Evolutionary conservation across 768 basidiomycete species (phyloP).

Genomic region (Epithele typhae): DNA sequence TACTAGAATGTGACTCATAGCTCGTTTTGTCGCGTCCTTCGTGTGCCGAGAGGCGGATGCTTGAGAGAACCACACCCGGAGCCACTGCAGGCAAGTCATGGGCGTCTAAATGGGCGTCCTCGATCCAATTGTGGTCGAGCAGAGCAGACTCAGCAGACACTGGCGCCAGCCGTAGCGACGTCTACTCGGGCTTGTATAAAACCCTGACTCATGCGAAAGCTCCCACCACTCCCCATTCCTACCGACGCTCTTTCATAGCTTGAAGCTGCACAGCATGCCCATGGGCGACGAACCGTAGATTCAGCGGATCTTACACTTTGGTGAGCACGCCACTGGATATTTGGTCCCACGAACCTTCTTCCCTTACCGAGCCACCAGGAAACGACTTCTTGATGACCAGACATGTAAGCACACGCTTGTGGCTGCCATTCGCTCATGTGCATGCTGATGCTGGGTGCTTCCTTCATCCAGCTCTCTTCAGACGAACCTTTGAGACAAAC

Average conservation of each 20-base stretch:
- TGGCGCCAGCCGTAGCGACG: no score
- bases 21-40: no score
- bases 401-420: conserved; percentile 19
- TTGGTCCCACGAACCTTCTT: no score
- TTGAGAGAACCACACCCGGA: no score
- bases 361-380: conserved; percentile 19
- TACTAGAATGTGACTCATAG: no score
- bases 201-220: conserved; percentile 7
- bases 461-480: conserved; percentile 26
- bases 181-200: no score
- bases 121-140: no score
- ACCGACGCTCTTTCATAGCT: not conserved
- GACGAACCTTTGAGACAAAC: conserved; percentile 28
- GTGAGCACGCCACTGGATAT: conserved; percentile 9
- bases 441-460: conserved; percentile 1
- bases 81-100: no score
- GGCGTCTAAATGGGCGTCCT: no score
- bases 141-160: no score
- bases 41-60: no score
- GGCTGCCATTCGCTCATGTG: not conserved
- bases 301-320: conserved; percentile 15
- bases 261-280: not conserved
- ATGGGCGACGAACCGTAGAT: conserved; percentile 17
- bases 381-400: conserved; percentile 30
- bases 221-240: not conserved